Base-by-base conservation (phyloP, 169 alveolate genomes). In the Cryptosporidium tyzzeri region DNA sequence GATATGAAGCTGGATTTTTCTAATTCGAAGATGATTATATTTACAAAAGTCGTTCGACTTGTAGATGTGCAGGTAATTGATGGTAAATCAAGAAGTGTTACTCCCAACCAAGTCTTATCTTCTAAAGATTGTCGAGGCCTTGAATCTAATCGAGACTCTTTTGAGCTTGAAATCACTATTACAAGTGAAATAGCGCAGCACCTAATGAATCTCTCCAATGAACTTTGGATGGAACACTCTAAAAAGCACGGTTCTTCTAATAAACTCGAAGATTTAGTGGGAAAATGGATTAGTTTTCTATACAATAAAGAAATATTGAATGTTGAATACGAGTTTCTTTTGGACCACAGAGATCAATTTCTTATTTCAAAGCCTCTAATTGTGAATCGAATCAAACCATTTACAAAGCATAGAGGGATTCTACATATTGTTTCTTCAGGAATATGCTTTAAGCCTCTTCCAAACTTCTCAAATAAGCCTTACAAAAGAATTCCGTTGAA, bases 391-490 rank as follows among this genome's bases (percentile, higher is more conserved):
- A 71, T 94, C 71, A 94, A 94, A 41, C 93, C 95, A 1, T 92
- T 94, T 89, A 86, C 94, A 35, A 91, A 94, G 55, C 93, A 93
- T 44, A 93, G 96, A 53, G 97, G 97, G 14, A 74, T 93, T 50
- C 86, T 93, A 41, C 95, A 94, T 39, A 70, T 94, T 61, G 92
- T 95, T 50, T 92, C 93, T 65, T 87, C 93, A 29, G 95, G 93
- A 37, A 84, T 94, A 33, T 94, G 94, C 65, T 94, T 94, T 70
- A 94, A 94, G 68, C 94, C 95, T 3, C 84, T 92, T 84, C 97
- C 97, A 0, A 94, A 94, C 84, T 94, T 94, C 80, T 93, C 96
- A 10, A 92, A 94, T 70, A 94, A 94, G 61, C 89, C 93, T 14
- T 94, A 89, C 69, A 94, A 94, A 39, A 92, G 94, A 69, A 93